Evolutionary conservation across 2,329 filamentous ascomycete genomes (phyloP), one percentile per base, ranked within the genome.

Genomic region (Cytospora mali): DNA sequence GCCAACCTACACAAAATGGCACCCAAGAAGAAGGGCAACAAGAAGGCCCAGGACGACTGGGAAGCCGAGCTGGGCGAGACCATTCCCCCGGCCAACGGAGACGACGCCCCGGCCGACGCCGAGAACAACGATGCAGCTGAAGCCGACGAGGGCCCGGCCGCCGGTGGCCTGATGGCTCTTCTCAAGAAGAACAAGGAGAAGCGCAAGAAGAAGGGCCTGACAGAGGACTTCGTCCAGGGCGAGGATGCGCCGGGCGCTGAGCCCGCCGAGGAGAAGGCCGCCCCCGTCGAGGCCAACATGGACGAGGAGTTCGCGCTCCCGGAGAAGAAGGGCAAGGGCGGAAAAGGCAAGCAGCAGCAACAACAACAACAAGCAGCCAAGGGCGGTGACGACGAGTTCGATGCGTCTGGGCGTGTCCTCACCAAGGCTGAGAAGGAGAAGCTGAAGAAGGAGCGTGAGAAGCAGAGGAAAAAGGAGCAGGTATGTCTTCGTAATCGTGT

Each of bases 381-480:
- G 10, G 74, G 72, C 7, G 82, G 78, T 27, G 83, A 80, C 6
- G 82, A 80, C 2, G 82, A 81, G 23, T 82, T 81, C 21, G 81
- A 78, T 13, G 85, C 76, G 9, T 80, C 81, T 64, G 89, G 89
- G 51, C 85, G 88, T 61, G 83, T 98, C 55, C 88, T 98, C 79
- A 96, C 92, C 46, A 99, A 98, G 85, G 95, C 96, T 63, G 93
- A 99, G 80, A 99, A 99, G 81, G 95, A 99, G 76, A 96, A 92
- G 78, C 84, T 94, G 72, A 98, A 94, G 84, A 99, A 97, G 80
- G 95, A 99, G 81, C 88, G 92, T 66, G 95, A 99, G 81, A 99
- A 99, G 87, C 91, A 95, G 80, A 85, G 93, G 69, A 99, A 99
- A 81, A 99, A 93, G 87, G 95, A 99, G 78, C 90, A 98, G 86